Evolutionary conservation across 176 grass and related monocot genomes (phyloP), one percentile per base, ranked within the genome.

Genomic region (Oryza australiensis): DNA sequence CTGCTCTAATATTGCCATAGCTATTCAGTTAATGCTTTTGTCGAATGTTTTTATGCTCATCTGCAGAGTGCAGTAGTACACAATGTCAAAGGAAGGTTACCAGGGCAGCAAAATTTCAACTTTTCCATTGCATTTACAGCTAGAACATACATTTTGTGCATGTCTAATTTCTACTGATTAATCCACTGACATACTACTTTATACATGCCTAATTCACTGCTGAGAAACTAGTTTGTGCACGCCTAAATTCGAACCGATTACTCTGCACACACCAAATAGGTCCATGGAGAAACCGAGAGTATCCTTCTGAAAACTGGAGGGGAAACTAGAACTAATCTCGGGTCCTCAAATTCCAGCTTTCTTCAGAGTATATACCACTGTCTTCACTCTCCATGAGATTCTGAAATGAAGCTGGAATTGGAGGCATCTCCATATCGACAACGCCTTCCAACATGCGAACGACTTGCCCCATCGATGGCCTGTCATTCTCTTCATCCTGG

Each of bases 381-480:
- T 49, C 28, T 6, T 82, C 85, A 59, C 45, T 48, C 46, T 87
- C 86, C 13, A 83, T 46, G 18, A 82, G 64, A 29, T 57, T 80
- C 40, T 85, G 49, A 80, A 89, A 12, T 8, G 82, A 86, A 26
- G 32, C 62, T 66, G 88, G 88, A 82, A 86, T 67, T 2, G 88
- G 83, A 60, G 88, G 83, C 12, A 82, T 65, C 12, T 85, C 78
- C 18, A 66, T 75, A 0, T 73, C 11, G 1, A 88, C 30, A 38
- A 73, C 32, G 24, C 64, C 88, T 68, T 82, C 66, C 55, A 90
- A 67, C 83, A 87, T 79, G 9, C 28, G 83, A 78, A 91, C 77
- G 66, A 91, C 85, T 68, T 91, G 68, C 3, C 41, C 77, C 82
- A 91, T 91, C 5, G 82, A 77, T 8, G 89, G 89, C 40, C 89